Conservation (phyloP, 176 grass and related monocot species). For the Microstegium vimineum region DNA sequence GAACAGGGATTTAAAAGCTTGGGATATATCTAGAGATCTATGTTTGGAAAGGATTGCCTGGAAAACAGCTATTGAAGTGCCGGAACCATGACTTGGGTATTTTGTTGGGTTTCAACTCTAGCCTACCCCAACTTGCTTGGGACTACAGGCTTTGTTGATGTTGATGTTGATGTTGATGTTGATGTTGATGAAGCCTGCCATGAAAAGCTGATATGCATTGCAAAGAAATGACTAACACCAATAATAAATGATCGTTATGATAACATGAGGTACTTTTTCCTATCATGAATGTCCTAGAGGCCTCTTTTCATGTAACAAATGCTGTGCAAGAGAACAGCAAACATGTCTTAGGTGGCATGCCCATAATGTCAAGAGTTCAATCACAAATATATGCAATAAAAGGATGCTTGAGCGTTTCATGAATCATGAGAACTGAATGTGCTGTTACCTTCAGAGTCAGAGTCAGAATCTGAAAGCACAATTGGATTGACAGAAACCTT, state of each 20-base stretch:
- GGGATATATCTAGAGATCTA: too few relatives aligned
- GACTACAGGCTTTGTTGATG: too few relatives aligned
- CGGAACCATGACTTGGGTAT: too few relatives aligned
- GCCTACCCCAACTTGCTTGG: too few relatives aligned
- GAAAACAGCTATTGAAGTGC: too few relatives aligned
- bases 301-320: not conserved
- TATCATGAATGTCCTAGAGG: not conserved
- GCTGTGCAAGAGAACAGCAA: conserved; percentile 20
- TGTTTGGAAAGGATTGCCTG: too few relatives aligned
- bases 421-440: not conserved
- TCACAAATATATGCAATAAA: conserved; percentile 3
- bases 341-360: not conserved
- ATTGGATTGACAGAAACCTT: conserved; percentile 3
- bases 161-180: too few relatives aligned
- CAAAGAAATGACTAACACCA: not conserved
- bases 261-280: not conserved
- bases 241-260: not conserved
- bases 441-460: conserved; percentile 67
- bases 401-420: not conserved
- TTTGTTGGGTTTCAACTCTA: too few relatives aligned
- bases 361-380: conserved; percentile 9
- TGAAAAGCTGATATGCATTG: not conserved
- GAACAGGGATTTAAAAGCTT: too few relatives aligned
- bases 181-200: not conserved
- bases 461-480: conserved; percentile 50